Evolutionary conservation across 2,329 filamentous ascomycete species (phyloP), one percentile per base, ranked within the genome.

Genomic region (Colletotrichum scovillei): DNA sequence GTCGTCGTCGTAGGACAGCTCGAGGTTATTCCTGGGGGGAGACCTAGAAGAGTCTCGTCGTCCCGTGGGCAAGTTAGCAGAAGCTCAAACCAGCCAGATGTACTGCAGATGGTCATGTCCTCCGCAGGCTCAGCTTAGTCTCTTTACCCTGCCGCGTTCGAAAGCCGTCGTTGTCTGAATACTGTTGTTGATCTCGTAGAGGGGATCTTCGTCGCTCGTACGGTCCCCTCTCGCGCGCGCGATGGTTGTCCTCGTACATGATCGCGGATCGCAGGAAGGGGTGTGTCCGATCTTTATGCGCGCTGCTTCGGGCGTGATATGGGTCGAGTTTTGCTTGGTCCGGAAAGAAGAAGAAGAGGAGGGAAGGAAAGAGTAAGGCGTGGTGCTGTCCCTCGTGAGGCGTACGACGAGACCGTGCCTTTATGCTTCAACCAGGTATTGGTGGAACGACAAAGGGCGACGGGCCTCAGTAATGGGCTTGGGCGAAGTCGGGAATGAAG

Each of bases 121-220:
- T 66, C 71, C 72, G 68, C 74, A 74, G 67, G 71, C 74, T 76
- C 73, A 71, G 67, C 72, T 72, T 75, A 70, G 69, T 69, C 56
- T 71, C 79, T 85, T 86, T 86, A 86, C 84, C 86, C 84, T 88
- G 86, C 84, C 85, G 83, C 83, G 84, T 82, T 82, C 82, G 85
- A 78, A 83, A 81, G 80, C 82, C 81, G 77, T 84, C 82, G 78
- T 82, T 80, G 79, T 79, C 77, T 76, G 76, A 69, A 62, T 78
- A 71, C 67, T 59, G 60, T 22, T 67, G 67, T 8, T 73, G 72
- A 60, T 75, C 72, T 74, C 73, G 66, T 42, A 58, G 57, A 71
- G 71, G 70, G 64, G 73, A 74, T 67, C 71, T 75, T 66, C 75
- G 67, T 53, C 74, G 60, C 35, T 77, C 73, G 49, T 77, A 22